phyloP scores from a whole-genome alignment of 164 flowering plant genomes.

The Dillenia turbinata region DNA sequence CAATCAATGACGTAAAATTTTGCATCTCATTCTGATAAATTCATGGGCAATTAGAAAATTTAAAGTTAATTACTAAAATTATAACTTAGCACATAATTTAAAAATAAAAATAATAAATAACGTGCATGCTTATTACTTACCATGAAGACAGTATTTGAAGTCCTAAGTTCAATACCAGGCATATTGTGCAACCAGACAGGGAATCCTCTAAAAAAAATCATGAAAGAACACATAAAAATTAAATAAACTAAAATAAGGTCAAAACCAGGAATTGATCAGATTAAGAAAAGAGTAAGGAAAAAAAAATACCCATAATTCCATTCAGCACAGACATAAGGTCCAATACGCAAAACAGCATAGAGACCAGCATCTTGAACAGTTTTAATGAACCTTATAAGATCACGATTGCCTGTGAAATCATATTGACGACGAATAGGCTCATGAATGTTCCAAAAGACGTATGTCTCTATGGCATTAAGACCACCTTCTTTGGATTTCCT shows the following conservation, averaged over 20 bases:
- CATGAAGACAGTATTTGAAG: slow-evolving; percentile 36
- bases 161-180: slow-evolving; percentile 42
- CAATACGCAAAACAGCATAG: slow-evolving; percentile 57
- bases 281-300: background rate
- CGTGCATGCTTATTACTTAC: slow-evolving; percentile 14
- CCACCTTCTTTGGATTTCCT: slow-evolving; percentile 54
- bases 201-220: slow-evolving; percentile 30
- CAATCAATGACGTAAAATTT: slow-evolving; percentile 45
- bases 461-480: slow-evolving; percentile 46
- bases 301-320: slow-evolving; percentile 70
- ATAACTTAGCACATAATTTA: background rate
- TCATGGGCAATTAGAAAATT: background rate
- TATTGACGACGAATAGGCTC: slow-evolving; percentile 52
- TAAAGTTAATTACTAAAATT: too few species aligned
- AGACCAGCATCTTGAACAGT: slow-evolving; percentile 53
- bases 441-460: slow-evolving; percentile 57
- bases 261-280: background rate
- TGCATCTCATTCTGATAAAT: slow-evolving; percentile 47
- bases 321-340: slow-evolving; percentile 77
- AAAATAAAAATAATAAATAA: background rate
- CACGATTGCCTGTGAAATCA: slow-evolving; percentile 50
- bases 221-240: background rate
- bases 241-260: background rate
- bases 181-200: slow-evolving; percentile 59
- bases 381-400: slow-evolving; percentile 57